Conservation (phyloP, 208 protist genomes). For the Leishmania martiniquensis region DNA sequence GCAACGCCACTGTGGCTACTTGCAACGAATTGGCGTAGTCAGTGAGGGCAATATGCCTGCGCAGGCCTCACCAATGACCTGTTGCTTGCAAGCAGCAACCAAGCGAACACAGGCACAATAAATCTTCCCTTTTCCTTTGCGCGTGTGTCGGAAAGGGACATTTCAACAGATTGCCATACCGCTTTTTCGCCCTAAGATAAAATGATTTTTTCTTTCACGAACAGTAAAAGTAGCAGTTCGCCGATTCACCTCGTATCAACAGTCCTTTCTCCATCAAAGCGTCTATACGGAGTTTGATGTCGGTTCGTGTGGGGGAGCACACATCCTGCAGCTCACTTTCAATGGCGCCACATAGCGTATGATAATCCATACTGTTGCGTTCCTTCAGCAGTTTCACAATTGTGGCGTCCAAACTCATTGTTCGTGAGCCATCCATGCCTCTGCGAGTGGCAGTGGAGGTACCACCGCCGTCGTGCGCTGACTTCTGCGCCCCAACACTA, state of each 20-base stretch:
- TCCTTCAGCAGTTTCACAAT: constrained; percentile 75
- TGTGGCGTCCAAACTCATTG: constrained; percentile 58
- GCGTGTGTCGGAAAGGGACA: constrained; percentile 4
- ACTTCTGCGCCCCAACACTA: constrained; percentile 20
- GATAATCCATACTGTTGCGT: constrained; percentile 52
- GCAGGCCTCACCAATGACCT: not conserved
- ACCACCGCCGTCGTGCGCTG: constrained; percentile 6
- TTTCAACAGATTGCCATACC: not conserved
- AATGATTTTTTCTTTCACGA: constrained; percentile 5
- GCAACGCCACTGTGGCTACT: not conserved
- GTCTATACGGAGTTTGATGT: constrained; percentile 72
- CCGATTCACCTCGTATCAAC: constrained; percentile 39
- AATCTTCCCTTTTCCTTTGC: not conserved
- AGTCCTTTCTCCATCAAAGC: constrained; percentile 73
- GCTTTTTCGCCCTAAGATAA: constrained; percentile 1
- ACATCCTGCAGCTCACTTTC: constrained; percentile 28
- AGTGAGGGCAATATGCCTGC: not conserved
- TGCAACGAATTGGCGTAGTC: not conserved
- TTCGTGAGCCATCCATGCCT: constrained; percentile 31
- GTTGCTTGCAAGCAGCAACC: not conserved
- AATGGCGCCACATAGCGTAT: constrained; percentile 49
- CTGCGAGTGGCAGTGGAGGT: constrained; percentile 2
- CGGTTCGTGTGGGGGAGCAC: constrained; percentile 40
- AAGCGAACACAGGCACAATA: not conserved
- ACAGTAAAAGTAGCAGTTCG: constrained; percentile 38